Evolutionary conservation across 805 yeast genomes (phyloP).

Genomic region (Candida pseudofarinosa): DNA sequence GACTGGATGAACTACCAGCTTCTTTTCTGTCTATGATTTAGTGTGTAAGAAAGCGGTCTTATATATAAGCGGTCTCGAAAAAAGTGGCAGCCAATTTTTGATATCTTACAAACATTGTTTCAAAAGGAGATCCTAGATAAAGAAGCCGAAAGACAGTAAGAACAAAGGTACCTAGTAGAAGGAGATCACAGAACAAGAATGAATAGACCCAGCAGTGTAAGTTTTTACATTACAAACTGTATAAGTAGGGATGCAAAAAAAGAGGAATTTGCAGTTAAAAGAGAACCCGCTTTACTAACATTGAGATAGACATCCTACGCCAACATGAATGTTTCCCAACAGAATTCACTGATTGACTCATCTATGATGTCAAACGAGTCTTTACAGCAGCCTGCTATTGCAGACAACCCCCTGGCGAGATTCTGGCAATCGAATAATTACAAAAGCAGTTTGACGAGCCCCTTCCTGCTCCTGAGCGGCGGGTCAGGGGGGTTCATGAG

Average conservation of each 20-base stretch:
- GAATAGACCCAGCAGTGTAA: constrained; percentile 1
- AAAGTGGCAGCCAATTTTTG: neutral
- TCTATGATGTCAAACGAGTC: constrained; percentile 4
- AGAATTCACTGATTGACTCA: constrained; percentile 5
- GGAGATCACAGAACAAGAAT: too few species aligned
- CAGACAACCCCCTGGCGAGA: constrained; percentile 7
- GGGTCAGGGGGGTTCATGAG: neutral
- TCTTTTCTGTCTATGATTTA: neutral
- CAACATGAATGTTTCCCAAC: constrained; percentile 5
- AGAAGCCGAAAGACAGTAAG: too few species aligned
- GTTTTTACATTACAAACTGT: neutral
- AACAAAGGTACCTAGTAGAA: too few species aligned
- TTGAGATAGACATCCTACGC: neutral
- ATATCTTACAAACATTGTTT: neutral
- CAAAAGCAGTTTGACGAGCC: constrained; percentile 1
- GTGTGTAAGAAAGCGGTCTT: neutral
- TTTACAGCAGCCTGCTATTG: neutral
- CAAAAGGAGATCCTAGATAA: neutral
- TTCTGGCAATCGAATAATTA: constrained; percentile 11
- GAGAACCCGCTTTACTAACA: constrained; percentile 1
- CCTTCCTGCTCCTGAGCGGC: constrained; percentile 1
- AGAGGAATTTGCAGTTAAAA: neutral
- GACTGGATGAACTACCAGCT: too few species aligned
- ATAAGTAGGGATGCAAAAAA: neutral
- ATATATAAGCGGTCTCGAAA: neutral